These are phyloP conservation scores for Colletotrichum shisoi DNA, from an alignment of 2,329 filamentous ascomycete genomes.

Conservation along the genomic window DNA sequence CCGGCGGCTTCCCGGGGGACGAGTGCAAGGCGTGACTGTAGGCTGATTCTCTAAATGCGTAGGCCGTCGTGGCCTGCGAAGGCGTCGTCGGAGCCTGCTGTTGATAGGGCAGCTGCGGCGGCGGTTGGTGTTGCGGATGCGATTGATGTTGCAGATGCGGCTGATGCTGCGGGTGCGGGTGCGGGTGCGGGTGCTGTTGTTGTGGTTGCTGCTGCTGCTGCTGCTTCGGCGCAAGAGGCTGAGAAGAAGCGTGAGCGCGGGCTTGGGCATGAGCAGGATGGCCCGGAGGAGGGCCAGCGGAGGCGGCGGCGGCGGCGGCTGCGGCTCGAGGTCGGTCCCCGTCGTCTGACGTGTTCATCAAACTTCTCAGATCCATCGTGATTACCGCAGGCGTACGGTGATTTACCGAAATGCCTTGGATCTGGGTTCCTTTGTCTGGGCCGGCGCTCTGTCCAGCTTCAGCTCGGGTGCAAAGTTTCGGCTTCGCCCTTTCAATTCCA, in stretches of 20 bases:
- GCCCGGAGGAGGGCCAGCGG: conserved; percentile 11
- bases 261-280: conserved; percentile 14
- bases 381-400: conserved; percentile 13
- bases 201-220: conserved; percentile 45
- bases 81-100: conserved; percentile 42
- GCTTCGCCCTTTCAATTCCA: conserved; percentile 30
- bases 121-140: conserved; percentile 46
- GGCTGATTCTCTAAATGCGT: conserved; percentile 60
- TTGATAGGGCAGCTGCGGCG: conserved; percentile 42
- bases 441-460: conserved; percentile 34
- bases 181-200: conserved; percentile 33
- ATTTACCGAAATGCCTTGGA: conserved; percentile 12
- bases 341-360: conserved; percentile 63
- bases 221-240: conserved; percentile 32
- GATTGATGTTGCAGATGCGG: conserved; percentile 39
- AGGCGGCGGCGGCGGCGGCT: conserved; percentile 39
- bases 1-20: conserved; percentile 57
- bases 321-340: conserved; percentile 51
- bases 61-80: conserved; percentile 54
- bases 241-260: conserved; percentile 24
- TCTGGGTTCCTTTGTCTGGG: conserved; percentile 15
- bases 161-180: conserved; percentile 41
- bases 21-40: conserved; percentile 49
- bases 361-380: conserved; percentile 62
- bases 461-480: conserved; percentile 34